phyloP scores from a whole-genome alignment of 495 filamentous ascomycete species.

The Penicillium dipodomyicola region DNA sequence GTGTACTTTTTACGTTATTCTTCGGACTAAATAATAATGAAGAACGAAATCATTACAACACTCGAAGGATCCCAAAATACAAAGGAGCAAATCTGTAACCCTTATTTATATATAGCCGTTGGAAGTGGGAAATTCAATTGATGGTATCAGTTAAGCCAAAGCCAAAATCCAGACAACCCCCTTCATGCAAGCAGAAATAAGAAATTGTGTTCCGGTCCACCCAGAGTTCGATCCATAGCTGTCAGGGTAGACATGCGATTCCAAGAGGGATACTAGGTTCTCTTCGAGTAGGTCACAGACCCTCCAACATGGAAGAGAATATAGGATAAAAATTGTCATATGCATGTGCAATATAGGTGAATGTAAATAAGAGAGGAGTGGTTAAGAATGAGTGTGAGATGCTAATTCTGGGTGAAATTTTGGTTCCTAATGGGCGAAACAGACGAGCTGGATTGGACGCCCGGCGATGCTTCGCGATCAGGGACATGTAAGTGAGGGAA shows the following conservation, averaged over 20 bases:
- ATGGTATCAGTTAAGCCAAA: constrained; percentile 29
- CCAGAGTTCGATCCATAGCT: constrained; percentile 11
- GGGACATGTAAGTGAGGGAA: constrained; percentile 18
- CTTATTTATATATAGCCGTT: neutral
- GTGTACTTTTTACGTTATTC: neutral
- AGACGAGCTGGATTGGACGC: constrained; percentile 23
- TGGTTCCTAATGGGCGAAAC: constrained; percentile 20
- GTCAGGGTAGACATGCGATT: constrained; percentile 4
- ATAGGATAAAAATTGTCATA: constrained; percentile 11
- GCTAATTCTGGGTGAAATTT: constrained; percentile 15
- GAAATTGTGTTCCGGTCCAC: constrained; percentile 12
- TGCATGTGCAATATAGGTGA: constrained; percentile 19
- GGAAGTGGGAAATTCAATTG: constrained; percentile 21
- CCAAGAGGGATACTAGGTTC: neutral
- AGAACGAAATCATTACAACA: neutral
- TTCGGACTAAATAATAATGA: neutral
- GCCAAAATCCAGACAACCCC: constrained; percentile 21
- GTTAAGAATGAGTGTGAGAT: constrained; percentile 8
- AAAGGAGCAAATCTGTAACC: neutral
- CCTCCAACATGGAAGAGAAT: constrained; percentile 4
- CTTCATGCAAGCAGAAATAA: constrained; percentile 22
- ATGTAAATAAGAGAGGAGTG: constrained; percentile 17
- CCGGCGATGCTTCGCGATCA: constrained; percentile 23
- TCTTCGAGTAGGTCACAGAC: constrained; percentile 12
- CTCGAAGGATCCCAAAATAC: neutral